These are phyloP conservation scores for Talaromyces funiculosus DNA, from an alignment of 2,329 filamentous ascomycete species.

Conservation along the genomic window DNA sequence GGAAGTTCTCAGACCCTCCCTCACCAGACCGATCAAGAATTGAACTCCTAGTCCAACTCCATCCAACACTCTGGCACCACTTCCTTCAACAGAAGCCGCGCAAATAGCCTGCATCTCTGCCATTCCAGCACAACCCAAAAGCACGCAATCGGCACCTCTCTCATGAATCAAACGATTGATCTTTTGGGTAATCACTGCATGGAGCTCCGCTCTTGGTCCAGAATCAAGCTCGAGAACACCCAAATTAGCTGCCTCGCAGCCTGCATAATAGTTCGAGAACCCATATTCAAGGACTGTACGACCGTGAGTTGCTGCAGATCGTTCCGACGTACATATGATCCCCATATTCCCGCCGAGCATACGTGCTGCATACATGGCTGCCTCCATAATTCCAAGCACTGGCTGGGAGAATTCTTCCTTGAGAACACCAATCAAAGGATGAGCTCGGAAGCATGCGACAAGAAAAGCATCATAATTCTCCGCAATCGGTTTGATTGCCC, in stretches of 20 bases:
- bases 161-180: slow-evolving; percentile 8
- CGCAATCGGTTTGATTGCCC: slow-evolving; percentile 37
- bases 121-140: slow-evolving; percentile 11
- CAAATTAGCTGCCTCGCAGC: slow-evolving; percentile 10
- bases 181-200: slow-evolving; percentile 5
- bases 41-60: slow-evolving; percentile 9
- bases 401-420: slow-evolving; percentile 43
- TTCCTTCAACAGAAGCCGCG: neutral
- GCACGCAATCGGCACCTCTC: slow-evolving; percentile 9
- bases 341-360: slow-evolving; percentile 38
- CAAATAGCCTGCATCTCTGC: slow-evolving; percentile 8
- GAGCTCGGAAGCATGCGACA: slow-evolving; percentile 81
- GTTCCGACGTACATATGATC: slow-evolving; percentile 10
- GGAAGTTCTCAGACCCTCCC: slow-evolving; percentile 8
- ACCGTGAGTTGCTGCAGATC: slow-evolving; percentile 4
- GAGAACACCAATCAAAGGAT: slow-evolving; percentile 65
- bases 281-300: slow-evolving; percentile 8
- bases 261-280: slow-evolving; percentile 8
- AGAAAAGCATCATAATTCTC: slow-evolving; percentile 63
- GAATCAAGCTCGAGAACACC: slow-evolving; percentile 12
- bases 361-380: slow-evolving; percentile 44
- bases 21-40: slow-evolving; percentile 8
- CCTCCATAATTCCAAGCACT: slow-evolving; percentile 49
- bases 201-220: slow-evolving; percentile 1
- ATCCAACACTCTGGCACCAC: slow-evolving; percentile 8